Evolutionary conservation across 768 basidiomycete species (phyloP).

Genomic region (Megacollybia marginata): DNA sequence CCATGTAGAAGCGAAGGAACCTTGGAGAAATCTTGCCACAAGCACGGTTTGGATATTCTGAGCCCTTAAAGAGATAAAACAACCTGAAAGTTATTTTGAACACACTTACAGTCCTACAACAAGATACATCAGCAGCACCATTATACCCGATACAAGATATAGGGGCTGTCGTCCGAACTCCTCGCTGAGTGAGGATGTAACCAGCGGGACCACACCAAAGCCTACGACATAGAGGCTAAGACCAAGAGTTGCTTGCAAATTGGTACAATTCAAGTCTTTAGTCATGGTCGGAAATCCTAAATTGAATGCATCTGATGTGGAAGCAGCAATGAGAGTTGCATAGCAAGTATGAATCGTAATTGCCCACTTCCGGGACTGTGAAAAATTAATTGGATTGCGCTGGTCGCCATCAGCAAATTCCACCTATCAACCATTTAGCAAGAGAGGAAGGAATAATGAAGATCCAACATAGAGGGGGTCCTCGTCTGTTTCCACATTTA

Average conservation of each 20-base stretch:
- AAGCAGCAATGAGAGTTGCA: slow-evolving; percentile 43
- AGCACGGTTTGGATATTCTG: slow-evolving; percentile 59
- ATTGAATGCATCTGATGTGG: slow-evolving; percentile 43
- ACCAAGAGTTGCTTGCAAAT: slow-evolving; percentile 25
- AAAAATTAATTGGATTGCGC: slow-evolving; percentile 33
- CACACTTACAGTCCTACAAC: slow-evolving; percentile 35
- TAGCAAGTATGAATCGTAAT: slow-evolving; percentile 40
- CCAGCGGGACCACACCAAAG: slow-evolving; percentile 54
- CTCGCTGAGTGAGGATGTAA: slow-evolving; percentile 66
- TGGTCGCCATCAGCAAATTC: slow-evolving; percentile 31
- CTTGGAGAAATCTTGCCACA: slow-evolving; percentile 56
- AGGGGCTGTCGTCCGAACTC: slow-evolving; percentile 62
- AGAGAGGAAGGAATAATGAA: neutral
- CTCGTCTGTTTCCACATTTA: no score
- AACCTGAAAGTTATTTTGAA: neutral
- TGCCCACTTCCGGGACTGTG: slow-evolving; percentile 31
- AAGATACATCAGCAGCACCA: slow-evolving; percentile 46
- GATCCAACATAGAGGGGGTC: no score
- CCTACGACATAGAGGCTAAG: slow-evolving; percentile 50
- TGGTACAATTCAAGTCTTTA: slow-evolving; percentile 35
- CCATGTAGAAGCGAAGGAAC: slow-evolving; percentile 61
- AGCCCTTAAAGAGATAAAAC: slow-evolving; percentile 17
- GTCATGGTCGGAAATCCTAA: slow-evolving; percentile 54
- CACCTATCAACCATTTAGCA: slow-evolving; percentile 18
- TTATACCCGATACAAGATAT: slow-evolving; percentile 42